Base-by-base conservation (phyloP, 2,329 filamentous ascomycete genomes). In the Bipolaris gigantea region DNA sequence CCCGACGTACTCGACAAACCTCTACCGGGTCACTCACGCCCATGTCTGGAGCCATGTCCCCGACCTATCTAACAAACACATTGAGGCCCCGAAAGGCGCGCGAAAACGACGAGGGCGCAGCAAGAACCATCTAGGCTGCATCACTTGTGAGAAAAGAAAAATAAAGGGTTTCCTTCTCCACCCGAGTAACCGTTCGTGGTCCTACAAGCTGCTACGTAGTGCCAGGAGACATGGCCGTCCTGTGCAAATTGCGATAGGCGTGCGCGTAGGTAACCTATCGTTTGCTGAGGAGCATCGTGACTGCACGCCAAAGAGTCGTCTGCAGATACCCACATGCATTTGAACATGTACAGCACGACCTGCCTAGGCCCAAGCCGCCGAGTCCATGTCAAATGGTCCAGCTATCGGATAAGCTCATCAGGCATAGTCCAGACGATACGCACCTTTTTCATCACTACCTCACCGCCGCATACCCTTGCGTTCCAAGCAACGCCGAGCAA, bases 71-170 rank as follows among this genome's bases (percentile, higher is more conserved):
- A 36, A 30, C 11, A 33, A 30, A 16, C 21, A 40, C 13, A 27
- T 21, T 23, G 33, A 23, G 11, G 30, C 34, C 21, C 44, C 8
- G 30, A 13, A 23, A 25, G 40, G 27, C 13, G 32, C 44, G 33
- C 62, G 62, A 27, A 61, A 65, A 48, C 56, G 64, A 54, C 57
- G 62, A 10, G 59, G 55, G 6, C 86, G 89, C 73, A 89, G 87
- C 69, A 89, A 88, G 76, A 88, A 85, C 52, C 81, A 86, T 61
- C 82, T 85, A 47, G 86, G 86, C 41, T 89, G 86, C 64, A 79
- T 81, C 57, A 77, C 83, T 54, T 89, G 86, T 73, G 89, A 89
- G 75, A 77, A 79, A 50, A 79, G 86, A 57, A 89, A 89, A 73
- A 87, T 89, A 68, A 89, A 89, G 83, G 85, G 86, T 73, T 38